These are phyloP conservation scores for Gymnopilus dilepis DNA, from an alignment of 768 basidiomycete genomes.

Conservation along the genomic window DNA sequence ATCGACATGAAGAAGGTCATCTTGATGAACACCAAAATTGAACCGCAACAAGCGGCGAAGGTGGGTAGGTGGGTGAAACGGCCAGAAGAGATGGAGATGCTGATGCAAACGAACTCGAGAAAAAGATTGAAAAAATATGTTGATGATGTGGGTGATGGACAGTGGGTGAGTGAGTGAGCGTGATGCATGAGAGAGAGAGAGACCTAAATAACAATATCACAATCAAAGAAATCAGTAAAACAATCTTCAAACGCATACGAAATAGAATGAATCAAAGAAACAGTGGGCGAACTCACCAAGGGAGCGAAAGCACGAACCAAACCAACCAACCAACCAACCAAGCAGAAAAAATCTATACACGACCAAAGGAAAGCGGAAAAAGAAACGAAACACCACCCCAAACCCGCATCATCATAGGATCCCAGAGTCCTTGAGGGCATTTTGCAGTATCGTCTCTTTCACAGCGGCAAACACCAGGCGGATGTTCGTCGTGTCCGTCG, in stretches of 20 bases:
- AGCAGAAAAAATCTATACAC: not conserved
- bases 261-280: not conserved
- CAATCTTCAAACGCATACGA: not conserved
- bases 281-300: conserved; percentile 10
- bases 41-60: not conserved
- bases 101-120: not conserved
- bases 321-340: not conserved
- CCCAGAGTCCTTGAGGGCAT: conserved; percentile 84
- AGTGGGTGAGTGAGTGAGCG: no score
- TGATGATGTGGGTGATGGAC: not conserved
- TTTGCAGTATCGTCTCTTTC: conserved; percentile 93
- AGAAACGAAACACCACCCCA: not conserved
- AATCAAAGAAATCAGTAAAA: no score
- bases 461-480: conserved; percentile 84
- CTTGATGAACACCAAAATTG: no score
- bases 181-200: not conserved
- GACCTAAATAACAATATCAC: not conserved
- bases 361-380: not conserved
- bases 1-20: no score
- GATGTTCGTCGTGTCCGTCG: conserved; percentile 88
- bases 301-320: not conserved
- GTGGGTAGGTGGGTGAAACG: not conserved
- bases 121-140: not conserved
- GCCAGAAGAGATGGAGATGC: not conserved
- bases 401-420: conserved; percentile 55